Base-by-base conservation (phyloP, 208 protist species). In the Trypanosoma lewisi region DNA sequence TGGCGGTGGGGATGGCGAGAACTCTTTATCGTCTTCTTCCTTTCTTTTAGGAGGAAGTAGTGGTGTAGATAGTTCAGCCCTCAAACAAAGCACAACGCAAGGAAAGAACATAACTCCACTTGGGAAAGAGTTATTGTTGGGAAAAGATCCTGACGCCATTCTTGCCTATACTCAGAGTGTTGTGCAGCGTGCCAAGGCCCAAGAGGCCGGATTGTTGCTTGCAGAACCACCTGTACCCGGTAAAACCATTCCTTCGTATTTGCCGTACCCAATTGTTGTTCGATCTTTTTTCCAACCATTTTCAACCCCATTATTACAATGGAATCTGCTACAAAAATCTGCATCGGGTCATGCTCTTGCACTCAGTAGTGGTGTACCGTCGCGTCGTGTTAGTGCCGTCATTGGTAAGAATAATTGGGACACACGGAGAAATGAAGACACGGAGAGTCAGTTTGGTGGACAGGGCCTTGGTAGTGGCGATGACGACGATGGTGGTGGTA, bases 261-360 rank as follows among this genome's bases (percentile, higher is more conserved):
- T 91, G 41, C 82, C 83, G 11, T 83, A 76, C 49, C 85, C 89
- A 5, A 73, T 92, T 25, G 52, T 59, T 42, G 73, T 89, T 7
- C 63, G 69, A 34, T 47, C 55, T 63, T 95, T 86, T 65, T 95
- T 95, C 42, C 85, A 92, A 70, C 79, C 84, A 33, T 95, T 93
- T 67, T 83, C 66, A 54, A 93, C 89, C 1, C 16, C 68, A 2
- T 73, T 80, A 14, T 41, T 77, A 23, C 71, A 87, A 70, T 95
- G 89, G 86, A 95, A 92, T 44, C 31, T 95, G 28, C 70, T 95
- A 52, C 76, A 82, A n/a, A 95, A 95, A 70, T 85, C 85, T 12
- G 88, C 82, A 11, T 66, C 75, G 0, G 80, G 68, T 4, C 68
- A 70, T 12, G 60, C 71, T 25, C 52, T 88, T 39, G 59, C 28